Base-by-base conservation (phyloP, 192 early-diverging fungal genomes). In the Podila epigama region DNA sequence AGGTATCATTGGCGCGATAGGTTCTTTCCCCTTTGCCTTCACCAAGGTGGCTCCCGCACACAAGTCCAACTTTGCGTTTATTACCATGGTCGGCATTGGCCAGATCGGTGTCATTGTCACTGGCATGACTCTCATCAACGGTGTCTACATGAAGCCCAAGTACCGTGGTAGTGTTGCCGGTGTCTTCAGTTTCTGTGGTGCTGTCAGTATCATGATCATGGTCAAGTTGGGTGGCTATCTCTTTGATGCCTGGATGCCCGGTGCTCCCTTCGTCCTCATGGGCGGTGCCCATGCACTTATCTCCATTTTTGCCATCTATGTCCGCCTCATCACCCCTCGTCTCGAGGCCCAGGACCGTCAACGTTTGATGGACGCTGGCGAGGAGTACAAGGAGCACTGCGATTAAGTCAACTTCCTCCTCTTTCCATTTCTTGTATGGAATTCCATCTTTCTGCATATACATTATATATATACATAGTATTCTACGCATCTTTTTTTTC, bases 61-160 rank as follows among this genome's bases (percentile, higher is more conserved):
- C 7, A 73, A 72, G 31, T 61, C 73, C n/a, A 73, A 73, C 48
- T 60, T 82, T 22, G 88, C 68, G 20, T 69, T 83, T 48, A 59
- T 84, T 52, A 72, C 80, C 32, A 29, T 81, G 36, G 68, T 88
- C 32, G 84, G 89, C 35, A 88, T 77, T 86, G 68, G 89, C 62
- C 66, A 84, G 60, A 86, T 90, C 60, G 92, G 90, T 55, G 83
- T 91, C 72, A 86, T 93, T 22, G 81, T 92, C 35, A 73, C 85
- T 12, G 88, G 86, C 4, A 84, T 93, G 53, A 69, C 88, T 0
- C 68, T 93, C 27, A 85, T 91, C 34, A 86, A 87, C 33, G 84
- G 81, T 11, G 58, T 68, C 22, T 77, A 81, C 37, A 78, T 92
- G 1, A 78, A 86, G 1, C 52, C 51, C 32, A 59, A 68, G 32